Evolutionary conservation across 352 stramenopile species (phyloP), one percentile per base, ranked within the genome.

Genomic region (Pythium aquatile): DNA sequence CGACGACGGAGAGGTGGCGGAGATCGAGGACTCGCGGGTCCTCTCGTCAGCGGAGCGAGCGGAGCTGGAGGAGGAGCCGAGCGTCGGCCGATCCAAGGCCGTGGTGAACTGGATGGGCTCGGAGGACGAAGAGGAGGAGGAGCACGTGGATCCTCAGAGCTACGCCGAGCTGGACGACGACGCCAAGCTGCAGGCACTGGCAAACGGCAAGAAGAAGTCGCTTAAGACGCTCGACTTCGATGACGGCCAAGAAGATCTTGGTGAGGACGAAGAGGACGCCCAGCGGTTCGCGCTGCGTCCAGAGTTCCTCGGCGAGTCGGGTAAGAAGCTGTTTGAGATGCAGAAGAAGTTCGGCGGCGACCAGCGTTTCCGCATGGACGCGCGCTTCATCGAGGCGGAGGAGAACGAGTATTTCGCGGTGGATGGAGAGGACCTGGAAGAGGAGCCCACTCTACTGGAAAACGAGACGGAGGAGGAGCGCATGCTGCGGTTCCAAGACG

Each of bases 271-370:
- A 17, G 70, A 72, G 4, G 70, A 77, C 49, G 66, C 62, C 1
- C 61, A 75, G 42, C 68, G 76, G 24, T 90, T 93, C 65, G 79
- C 81, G 0, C 48, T 93, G 33, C 79, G 84, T 24, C 84, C 82
- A 2, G 84, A 93, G 65, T 93, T 93, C 52, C 58, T 88, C 5
- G 84, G 84, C 9, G 77, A 81, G 56, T 74, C 74, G 17, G 84
- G 84, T 60, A 87, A 87, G 60, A 81, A 86, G 61, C 58, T 93
- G 40, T 93, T 93, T 62, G 84, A 93, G 68, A 74, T 93, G 73
- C 84, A 93, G 57, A 93, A 91, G 60, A 79, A 81, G 2, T 93
- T 91, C 56, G 78, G 79, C 46, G 82, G 84, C 16, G 84, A 93
- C 61, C 73, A 87, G 68, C 84, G 84, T 51, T 93, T 93, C 70